A percentile compares a stretch with the other conserved stretches of the same genome.
These are phyloP conservation scores for Psilocybe cubensis DNA, from an alignment of 768 basidiomycete genomes.

Conservation along the genomic window DNA sequence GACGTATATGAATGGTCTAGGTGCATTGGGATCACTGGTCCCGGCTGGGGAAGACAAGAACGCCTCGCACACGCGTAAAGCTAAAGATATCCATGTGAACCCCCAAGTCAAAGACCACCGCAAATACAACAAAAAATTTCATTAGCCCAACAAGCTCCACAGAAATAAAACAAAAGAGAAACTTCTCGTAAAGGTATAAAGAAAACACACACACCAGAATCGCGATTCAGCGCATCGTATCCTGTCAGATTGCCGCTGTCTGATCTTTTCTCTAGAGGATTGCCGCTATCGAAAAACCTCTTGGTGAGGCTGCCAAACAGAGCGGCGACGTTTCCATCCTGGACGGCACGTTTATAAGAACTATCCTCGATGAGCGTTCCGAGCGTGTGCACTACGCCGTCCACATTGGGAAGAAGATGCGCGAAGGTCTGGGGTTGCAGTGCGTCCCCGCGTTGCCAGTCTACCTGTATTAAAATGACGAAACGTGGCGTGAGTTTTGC, in stretches of 20 bases:
- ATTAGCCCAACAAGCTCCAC: constrained; percentile 1
- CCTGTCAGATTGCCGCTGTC: constrained; percentile 35
- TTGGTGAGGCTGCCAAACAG: constrained; percentile 49
- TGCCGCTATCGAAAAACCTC: constrained; percentile 37
- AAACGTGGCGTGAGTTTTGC: constrained; percentile 8
- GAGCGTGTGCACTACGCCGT: constrained; percentile 91
- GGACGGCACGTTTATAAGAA: constrained; percentile 78
- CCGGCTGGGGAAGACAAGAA: constrained; percentile 55
- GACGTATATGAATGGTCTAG: constrained; percentile 87
- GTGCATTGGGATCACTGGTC: constrained; percentile 28
- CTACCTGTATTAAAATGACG: constrained; percentile 57
- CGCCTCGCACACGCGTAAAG: constrained; percentile 77
- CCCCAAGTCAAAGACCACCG: constrained; percentile 10
- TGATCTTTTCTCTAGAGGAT: constrained; percentile 56
- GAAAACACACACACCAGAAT: constrained; percentile 79
- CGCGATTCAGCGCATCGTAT: constrained; percentile 87
- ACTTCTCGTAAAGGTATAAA: not conserved
- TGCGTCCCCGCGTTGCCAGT: constrained; percentile 87
- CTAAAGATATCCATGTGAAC: constrained; percentile 37
- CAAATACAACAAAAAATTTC: constrained; percentile 13
- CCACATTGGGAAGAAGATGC: constrained; percentile 63
- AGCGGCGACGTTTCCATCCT: constrained; percentile 56
- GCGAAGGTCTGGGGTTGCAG: constrained; percentile 76
- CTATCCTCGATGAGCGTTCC: constrained; percentile 86
- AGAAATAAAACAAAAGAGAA: not conserved